A percentile compares a stretch with the other conserved stretches of the same genome.
Evolutionary conservation across 176 grass and related monocot species (phyloP).

Genomic region (Eleusine indica): DNA sequence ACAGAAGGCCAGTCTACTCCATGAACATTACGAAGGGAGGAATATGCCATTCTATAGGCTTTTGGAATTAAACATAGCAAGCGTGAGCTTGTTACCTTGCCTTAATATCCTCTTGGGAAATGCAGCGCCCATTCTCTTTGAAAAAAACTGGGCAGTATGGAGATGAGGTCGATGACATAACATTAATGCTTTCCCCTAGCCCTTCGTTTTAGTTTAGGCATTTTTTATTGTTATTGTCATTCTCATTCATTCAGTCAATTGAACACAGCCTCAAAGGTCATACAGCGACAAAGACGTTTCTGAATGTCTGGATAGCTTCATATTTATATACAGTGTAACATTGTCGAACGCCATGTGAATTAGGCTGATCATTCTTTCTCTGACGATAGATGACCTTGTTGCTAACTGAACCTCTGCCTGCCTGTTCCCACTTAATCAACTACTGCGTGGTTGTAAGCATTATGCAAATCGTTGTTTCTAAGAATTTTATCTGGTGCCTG

Average conservation of each 20-base stretch:
- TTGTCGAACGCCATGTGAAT: slow-evolving; percentile 31
- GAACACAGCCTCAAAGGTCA: slow-evolving; percentile 37
- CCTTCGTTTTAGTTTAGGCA: slow-evolving; percentile 38
- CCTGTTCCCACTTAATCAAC: slow-evolving; percentile 12
- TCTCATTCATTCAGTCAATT: slow-evolving; percentile 51
- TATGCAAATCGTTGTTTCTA: background rate
- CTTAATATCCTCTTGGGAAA: slow-evolving; percentile 36
- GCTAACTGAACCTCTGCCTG: background rate
- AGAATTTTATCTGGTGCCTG: background rate
- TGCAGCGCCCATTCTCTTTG: slow-evolving; percentile 40
- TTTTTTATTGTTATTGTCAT: slow-evolving; percentile 43
- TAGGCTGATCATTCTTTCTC: slow-evolving; percentile 39
- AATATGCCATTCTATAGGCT: slow-evolving; percentile 41
- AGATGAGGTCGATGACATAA: slow-evolving; percentile 49
- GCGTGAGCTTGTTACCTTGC: slow-evolving; percentile 36
- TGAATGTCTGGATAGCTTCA: slow-evolving; percentile 44
- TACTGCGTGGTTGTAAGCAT: background rate
- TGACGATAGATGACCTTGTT: background rate
- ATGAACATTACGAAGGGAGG: slow-evolving; percentile 47
- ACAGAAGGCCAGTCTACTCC: slow-evolving; percentile 44
- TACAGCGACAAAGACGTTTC: slow-evolving; percentile 24
- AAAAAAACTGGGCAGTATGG: slow-evolving; percentile 55
- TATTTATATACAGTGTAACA: slow-evolving; percentile 40
- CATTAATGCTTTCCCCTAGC: slow-evolving; percentile 23
- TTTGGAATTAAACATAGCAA: slow-evolving; percentile 61